Percentiles rank a stretch among this genome's conserved stretches.
Conservation (phyloP, 148 eudicot genomes). For the Chenopodium album region DNA sequence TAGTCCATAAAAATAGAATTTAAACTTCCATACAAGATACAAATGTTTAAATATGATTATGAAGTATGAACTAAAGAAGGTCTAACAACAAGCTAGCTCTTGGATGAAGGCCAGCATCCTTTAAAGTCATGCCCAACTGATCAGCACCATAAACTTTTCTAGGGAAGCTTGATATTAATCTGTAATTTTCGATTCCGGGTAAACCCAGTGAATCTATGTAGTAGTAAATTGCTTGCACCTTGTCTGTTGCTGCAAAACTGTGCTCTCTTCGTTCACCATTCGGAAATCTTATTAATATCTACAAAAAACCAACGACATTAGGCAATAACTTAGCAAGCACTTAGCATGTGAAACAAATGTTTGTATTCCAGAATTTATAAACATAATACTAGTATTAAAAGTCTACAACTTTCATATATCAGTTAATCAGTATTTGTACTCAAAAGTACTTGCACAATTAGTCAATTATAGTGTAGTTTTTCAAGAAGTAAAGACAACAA, state of each 20-base stretch:
- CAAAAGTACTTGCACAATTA: no score
- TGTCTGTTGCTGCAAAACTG: constrained; percentile 60
- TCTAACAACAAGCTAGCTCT: constrained; percentile 76
- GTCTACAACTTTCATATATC: no score
- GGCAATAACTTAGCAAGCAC: neutral
- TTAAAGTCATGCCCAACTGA: constrained; percentile 58
- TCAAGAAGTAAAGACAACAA: neutral
- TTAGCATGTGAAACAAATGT: neutral
- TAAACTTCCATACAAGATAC: neutral
- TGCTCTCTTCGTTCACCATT: constrained; percentile 77
- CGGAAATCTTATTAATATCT: constrained; percentile 84
- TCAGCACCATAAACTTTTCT: constrained; percentile 76
- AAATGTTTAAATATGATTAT: neutral
- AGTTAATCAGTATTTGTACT: no score
- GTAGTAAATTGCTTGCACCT: constrained; percentile 53
- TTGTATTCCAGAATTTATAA: no score
- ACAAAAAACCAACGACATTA: constrained; percentile 15
- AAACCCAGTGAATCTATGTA: constrained; percentile 65
- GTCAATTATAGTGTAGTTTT: neutral
- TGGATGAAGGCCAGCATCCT: constrained; percentile 81
- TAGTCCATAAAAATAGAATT: no score
- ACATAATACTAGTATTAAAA: no score
- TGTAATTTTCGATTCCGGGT: constrained; percentile 55
- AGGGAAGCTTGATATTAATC: constrained; percentile 77
- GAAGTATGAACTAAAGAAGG: constrained; percentile 33